These are phyloP conservation scores for Didymella arachidicola DNA, from an alignment of 2,329 filamentous ascomycete genomes.

Conservation along the genomic window DNA sequence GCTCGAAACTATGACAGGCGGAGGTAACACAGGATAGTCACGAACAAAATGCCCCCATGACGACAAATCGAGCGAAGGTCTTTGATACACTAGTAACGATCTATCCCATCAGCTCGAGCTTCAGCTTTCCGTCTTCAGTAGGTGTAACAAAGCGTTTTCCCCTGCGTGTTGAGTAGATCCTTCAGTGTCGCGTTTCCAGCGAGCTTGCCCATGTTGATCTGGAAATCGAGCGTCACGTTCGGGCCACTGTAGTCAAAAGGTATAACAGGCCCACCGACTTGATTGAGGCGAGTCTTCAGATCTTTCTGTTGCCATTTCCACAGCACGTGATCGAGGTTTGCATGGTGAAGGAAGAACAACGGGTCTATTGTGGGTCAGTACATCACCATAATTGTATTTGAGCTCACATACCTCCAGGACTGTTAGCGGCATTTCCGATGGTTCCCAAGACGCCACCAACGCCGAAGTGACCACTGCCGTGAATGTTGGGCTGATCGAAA, in stretches of 20 bases:
- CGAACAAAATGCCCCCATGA: background rate
- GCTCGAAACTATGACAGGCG: background rate
- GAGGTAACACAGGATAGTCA: background rate
- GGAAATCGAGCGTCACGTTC: slow-evolving; percentile 47
- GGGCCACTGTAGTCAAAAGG: slow-evolving; percentile 30
- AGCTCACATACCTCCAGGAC: slow-evolving; percentile 33
- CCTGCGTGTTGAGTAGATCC: slow-evolving; percentile 42
- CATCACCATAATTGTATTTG: background rate
- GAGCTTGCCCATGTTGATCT: slow-evolving; percentile 42
- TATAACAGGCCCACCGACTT: slow-evolving; percentile 20
- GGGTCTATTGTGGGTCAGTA: slow-evolving; percentile 25
- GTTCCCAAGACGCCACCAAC: slow-evolving; percentile 46
- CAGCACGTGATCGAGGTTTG: background rate
- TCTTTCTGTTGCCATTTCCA: background rate
- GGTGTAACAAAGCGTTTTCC: slow-evolving; percentile 32
- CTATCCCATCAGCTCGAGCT: background rate
- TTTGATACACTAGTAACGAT: background rate
- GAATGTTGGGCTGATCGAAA: slow-evolving; percentile 34
- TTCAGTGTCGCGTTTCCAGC: slow-evolving; percentile 36
- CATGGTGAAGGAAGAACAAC: slow-evolving; percentile 22
- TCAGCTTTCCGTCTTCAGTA: slow-evolving; percentile 20
- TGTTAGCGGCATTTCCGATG: slow-evolving; percentile 45
- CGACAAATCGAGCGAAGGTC: background rate
- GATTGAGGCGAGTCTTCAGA: slow-evolving; percentile 23
- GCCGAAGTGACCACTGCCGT: slow-evolving; percentile 49